A percentile compares a stretch with the other conserved stretches of the same genome.
Conservation (phyloP, 192 early-diverging fungal species). For the Funneliformis mosseae region DNA sequence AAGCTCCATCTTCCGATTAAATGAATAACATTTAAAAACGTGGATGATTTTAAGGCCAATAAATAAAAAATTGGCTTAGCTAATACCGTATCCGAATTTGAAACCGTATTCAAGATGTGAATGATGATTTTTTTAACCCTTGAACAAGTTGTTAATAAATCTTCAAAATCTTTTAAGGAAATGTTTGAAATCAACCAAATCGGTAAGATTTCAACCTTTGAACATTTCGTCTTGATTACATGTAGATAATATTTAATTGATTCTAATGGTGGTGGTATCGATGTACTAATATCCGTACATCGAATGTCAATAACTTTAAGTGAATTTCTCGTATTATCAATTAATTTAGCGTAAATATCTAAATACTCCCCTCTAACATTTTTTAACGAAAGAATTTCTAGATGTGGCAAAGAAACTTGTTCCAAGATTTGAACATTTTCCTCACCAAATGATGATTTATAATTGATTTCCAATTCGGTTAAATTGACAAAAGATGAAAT, state of each 20-base stretch:
- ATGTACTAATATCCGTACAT: background rate
- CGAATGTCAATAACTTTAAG: background rate
- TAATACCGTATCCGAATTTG: background rate
- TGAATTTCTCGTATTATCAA: background rate
- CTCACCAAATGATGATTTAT: background rate
- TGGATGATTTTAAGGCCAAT: background rate
- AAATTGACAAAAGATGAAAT: no score
- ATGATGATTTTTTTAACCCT: background rate
- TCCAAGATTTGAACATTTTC: background rate
- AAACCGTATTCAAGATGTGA: background rate
- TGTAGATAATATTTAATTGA: background rate
- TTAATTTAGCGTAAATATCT: background rate
- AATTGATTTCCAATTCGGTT: no score
- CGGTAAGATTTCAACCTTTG: background rate
- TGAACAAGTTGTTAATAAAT: background rate
- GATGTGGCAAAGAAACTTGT: background rate
- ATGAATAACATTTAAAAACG: background rate
- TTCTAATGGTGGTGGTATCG: background rate
- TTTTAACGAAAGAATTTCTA: background rate
- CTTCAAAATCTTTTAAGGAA: background rate
- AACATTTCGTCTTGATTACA: background rate
- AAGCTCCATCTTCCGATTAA: background rate
- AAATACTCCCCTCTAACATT: background rate
- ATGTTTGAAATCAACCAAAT: background rate
- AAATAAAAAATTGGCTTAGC: background rate